Conservation (phyloP, 768 basidiomycete species). For the Lyophyllum semitale region DNA sequence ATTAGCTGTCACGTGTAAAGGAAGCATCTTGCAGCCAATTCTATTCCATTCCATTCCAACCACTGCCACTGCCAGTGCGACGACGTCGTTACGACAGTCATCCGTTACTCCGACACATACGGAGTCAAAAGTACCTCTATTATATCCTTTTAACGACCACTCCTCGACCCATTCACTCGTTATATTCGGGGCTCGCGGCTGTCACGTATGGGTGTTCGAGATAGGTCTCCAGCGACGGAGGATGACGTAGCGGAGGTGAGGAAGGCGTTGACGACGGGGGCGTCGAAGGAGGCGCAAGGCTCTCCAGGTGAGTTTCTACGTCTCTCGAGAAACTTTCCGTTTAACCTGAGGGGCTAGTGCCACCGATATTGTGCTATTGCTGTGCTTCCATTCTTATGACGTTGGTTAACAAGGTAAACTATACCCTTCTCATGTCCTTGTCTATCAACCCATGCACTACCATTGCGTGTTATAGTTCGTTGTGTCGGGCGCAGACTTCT, state of each 20-base stretch:
- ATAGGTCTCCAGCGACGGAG: conserved; percentile 1
- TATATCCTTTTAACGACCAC: not conserved
- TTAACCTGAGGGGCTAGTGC: conserved; percentile 41
- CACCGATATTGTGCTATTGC: conserved; percentile 89
- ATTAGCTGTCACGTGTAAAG: not conserved
- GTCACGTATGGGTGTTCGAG: conserved; percentile 8
- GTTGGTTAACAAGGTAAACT: conserved; percentile 86
- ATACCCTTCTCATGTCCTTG: not conserved
- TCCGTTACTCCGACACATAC: not conserved
- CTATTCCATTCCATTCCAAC: too few relatives aligned
- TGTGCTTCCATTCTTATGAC: conserved; percentile 96
- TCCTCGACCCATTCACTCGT: not conserved
- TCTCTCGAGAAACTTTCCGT: not conserved
- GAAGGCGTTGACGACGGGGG: conserved; percentile 38
- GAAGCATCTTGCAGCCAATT: too few relatives aligned
- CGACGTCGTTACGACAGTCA: not conserved
- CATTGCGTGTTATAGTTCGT: conserved; percentile 63
- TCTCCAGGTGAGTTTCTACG: conserved; percentile 25
- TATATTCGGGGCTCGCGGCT: not conserved
- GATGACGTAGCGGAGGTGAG: conserved; percentile 33
- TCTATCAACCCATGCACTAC: not conserved
- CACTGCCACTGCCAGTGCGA: not conserved
- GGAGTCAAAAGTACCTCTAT: not conserved
- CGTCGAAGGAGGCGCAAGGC: conserved; percentile 24
- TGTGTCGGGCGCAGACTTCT: conserved; percentile 90